Conservation (phyloP, 2,329 filamentous ascomycete species). For the Calycina herbarum region DNA sequence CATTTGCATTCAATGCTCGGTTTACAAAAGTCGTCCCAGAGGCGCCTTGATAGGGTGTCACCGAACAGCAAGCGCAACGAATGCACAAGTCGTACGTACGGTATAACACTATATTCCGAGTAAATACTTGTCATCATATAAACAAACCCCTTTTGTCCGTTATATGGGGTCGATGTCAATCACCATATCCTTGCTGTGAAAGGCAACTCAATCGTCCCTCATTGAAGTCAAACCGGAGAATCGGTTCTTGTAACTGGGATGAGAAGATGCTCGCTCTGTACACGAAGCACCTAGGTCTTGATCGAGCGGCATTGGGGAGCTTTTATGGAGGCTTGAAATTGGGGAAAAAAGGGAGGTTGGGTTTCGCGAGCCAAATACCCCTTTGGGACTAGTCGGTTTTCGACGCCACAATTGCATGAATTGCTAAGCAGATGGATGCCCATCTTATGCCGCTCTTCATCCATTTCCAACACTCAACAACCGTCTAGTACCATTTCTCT, state of each 20-base stretch:
- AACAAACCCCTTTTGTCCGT: no score
- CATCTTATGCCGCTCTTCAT: background rate
- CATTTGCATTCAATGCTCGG: background rate
- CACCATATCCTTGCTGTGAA: no score
- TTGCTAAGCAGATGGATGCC: background rate
- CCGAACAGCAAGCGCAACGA: background rate
- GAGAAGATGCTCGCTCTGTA: background rate
- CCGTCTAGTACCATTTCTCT: background rate
- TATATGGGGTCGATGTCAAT: no score
- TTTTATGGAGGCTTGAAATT: background rate
- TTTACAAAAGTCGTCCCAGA: background rate
- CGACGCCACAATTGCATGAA: background rate
- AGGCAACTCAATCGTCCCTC: no score
- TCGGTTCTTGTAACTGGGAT: no score
- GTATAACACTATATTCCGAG: background rate
- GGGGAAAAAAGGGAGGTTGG: background rate
- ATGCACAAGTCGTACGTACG: background rate
- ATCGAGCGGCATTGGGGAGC: background rate
- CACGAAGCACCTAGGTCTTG: background rate
- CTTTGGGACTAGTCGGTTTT: background rate
- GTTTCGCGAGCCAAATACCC: background rate
- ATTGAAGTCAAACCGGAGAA: no score
- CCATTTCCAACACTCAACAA: background rate
- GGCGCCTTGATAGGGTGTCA: background rate
- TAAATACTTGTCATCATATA: background rate